Base-by-base conservation (phyloP, 2,329 filamentous ascomycete genomes). In the Leptographium lundbergii region DNA sequence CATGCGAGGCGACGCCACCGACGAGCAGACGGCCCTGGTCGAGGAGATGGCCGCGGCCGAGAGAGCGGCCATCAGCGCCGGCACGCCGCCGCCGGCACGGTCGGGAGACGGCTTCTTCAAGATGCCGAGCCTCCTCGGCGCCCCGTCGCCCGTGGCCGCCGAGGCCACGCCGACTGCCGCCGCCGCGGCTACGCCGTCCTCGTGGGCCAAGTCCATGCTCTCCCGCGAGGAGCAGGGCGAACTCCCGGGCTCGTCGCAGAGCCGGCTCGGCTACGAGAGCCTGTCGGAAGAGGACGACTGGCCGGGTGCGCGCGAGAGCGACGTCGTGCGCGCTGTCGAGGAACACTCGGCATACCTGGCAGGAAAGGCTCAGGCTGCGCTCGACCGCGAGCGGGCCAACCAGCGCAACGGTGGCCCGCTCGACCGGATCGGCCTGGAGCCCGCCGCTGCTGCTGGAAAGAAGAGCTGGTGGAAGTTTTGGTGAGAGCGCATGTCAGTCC, bases 1-100 rank as follows among this genome's bases (percentile, higher is more conserved):
- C 71, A 79, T 84, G 73, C 78, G 77, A 62, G 79, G 79, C 67
- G 73, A 75, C 42, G 81, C 81, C 29, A 80, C 76, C 59, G 75
- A 78, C 52, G 80, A 81, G 54, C 81, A 84, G 69, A 74, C 77
- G 56, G 67, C 70, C 36, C 74, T 83, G 59, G 81, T 84, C 56
- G 81, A 84, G 64, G 79, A 81, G 59, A 78, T 79, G 61, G 77
- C 80, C 64, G 73, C 70, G 60, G 72, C 68, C 72, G 42, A 27
- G 32, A 62, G 64, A 53, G 17, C 34, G 34, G 53, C 39, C 17
- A 51, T 62, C 58, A 77, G 75, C 57, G 27, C 13, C 52, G 17
- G 52, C 52, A 9, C 52, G 13, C 19, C 11, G 10, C 34, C 36
- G 17, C 39, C 36, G 36, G 22, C 19, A 6, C 24, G 22, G 39